phyloP scores from a whole-genome alignment of 2,329 filamentous ascomycete genomes.

The Eutypa lata region DNA sequence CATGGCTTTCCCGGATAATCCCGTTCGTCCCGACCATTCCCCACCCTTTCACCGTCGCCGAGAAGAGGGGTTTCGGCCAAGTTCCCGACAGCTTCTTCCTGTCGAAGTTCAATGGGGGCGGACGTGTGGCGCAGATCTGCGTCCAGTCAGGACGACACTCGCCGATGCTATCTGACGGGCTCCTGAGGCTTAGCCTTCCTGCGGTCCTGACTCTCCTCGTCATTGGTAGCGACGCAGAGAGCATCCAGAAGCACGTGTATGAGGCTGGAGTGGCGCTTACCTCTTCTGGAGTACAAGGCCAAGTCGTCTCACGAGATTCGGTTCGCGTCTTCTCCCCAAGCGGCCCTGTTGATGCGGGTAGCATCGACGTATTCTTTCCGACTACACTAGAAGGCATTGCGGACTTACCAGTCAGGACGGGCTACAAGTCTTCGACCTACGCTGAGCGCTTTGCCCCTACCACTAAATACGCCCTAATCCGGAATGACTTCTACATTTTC shows the following conservation, averaged over 20 bases:
- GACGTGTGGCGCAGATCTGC: slow-evolving; percentile 20
- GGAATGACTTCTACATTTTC: slow-evolving; percentile 19
- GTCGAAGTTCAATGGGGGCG: slow-evolving; percentile 14
- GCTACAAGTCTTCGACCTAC: slow-evolving; percentile 13
- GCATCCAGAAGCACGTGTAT: background rate
- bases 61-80: slow-evolving; percentile 13
- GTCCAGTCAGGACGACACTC: slow-evolving; percentile 6
- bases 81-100: slow-evolving; percentile 18
- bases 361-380: slow-evolving; percentile 12
- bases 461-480: slow-evolving; percentile 18
- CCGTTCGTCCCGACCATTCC: slow-evolving; percentile 8
- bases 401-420: slow-evolving; percentile 1
- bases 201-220: slow-evolving; percentile 17
- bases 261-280: slow-evolving; percentile 13
- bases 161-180: slow-evolving; percentile 15
- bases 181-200: slow-evolving; percentile 9
- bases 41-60: slow-evolving; percentile 6
- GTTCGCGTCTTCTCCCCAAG: slow-evolving; percentile 9
- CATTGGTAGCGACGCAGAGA: slow-evolving; percentile 2
- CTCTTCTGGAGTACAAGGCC: slow-evolving; percentile 1
- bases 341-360: background rate
- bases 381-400: slow-evolving; percentile 7
- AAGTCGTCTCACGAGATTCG: slow-evolving; percentile 11
- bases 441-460: slow-evolving; percentile 9
- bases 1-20: slow-evolving; percentile 8